A percentile compares a stretch with the other conserved stretches of the same genome.
Evolutionary conservation across 331 rosid genomes (phyloP).

Genomic region (Rosa hybrid): DNA sequence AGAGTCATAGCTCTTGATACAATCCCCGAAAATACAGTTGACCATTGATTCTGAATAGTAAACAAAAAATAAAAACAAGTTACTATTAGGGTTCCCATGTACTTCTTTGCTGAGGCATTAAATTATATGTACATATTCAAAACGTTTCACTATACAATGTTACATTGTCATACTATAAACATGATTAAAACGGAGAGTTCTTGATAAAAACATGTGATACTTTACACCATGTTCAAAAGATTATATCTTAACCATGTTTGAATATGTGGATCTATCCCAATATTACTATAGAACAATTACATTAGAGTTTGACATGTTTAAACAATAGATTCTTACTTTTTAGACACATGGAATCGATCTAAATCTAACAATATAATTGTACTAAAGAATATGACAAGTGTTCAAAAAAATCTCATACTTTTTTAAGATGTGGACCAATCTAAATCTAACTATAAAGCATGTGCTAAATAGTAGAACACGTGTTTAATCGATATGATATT

Average conservation of each 20-base stretch:
- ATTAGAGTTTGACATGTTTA: too few species aligned
- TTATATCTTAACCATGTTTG: background rate
- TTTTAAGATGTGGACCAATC: too few species aligned
- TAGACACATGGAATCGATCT: background rate
- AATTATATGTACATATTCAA: too few species aligned
- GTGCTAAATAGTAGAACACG: too few species aligned
- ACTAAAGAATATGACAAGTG: background rate
- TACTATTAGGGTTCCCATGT: background rate
- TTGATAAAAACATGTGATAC: background rate
- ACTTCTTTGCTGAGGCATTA: background rate
- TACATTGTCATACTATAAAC: too few species aligned
- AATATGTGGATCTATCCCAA: too few species aligned
- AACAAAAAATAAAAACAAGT: background rate
- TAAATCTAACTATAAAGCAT: too few species aligned
- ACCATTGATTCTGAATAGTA: slow-evolving; percentile 68
- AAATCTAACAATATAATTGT: background rate
- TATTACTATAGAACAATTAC: too few species aligned
- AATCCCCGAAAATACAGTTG: slow-evolving; percentile 81
- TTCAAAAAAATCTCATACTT: background rate
- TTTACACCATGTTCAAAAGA: background rate
- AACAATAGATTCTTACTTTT: background rate
- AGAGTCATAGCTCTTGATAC: slow-evolving; percentile 93
- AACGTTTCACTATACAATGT: too few species aligned
- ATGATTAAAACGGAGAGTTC: too few species aligned
- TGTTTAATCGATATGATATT: too few species aligned